phyloP scores from a whole-genome alignment of 306 rosid species.

The Acacia crassicarpa region DNA sequence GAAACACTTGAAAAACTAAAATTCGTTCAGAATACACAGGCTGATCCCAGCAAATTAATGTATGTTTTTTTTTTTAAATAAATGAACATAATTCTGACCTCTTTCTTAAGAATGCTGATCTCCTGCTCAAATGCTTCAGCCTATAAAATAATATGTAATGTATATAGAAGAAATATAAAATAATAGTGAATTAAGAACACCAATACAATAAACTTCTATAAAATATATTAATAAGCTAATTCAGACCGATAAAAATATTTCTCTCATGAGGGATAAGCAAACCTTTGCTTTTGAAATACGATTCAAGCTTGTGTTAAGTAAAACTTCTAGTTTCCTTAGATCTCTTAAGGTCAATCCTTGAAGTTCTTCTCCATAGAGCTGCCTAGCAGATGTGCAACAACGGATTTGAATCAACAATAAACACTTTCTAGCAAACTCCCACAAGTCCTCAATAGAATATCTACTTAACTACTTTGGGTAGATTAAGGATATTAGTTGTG shows the following conservation, averaged over 20 bases:
- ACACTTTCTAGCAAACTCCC: background rate
- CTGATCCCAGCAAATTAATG: no score
- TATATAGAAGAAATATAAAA: background rate
- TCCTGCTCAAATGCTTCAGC: background rate
- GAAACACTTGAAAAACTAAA: no score
- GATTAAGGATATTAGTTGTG: no score
- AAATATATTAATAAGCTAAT: background rate
- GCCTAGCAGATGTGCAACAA: background rate
- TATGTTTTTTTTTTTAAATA: no score
- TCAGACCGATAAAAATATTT: no score
- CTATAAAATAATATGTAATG: background rate
- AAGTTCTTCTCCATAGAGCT: constrained; percentile 12
- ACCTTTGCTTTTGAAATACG: background rate
- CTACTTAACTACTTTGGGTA: no score
- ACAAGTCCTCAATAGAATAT: no score
- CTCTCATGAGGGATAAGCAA: background rate
- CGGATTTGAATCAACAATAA: background rate
- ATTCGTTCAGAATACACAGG: no score
- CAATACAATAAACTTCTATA: no score
- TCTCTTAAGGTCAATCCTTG: constrained; percentile 11
- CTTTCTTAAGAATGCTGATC: background rate
- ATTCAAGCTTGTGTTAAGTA: background rate
- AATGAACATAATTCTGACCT: background rate
- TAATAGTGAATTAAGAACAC: background rate
- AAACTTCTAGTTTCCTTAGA: background rate